Evolutionary conservation across 2,329 filamentous ascomycete genomes (phyloP).

Genomic region (Fusarium circinatum): DNA sequence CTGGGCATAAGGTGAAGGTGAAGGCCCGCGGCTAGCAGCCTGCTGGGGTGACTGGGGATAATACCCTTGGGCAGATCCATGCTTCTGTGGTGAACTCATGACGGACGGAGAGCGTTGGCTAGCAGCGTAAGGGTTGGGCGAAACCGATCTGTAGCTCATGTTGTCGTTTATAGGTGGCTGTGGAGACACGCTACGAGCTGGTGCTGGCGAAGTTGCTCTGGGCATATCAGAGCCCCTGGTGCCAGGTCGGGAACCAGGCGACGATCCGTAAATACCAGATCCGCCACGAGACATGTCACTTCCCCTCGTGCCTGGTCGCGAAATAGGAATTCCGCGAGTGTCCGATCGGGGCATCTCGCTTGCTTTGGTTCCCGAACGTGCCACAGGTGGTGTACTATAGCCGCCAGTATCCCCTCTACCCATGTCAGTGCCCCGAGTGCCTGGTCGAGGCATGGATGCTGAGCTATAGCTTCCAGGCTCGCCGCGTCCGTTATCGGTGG

Average conservation of each 20-base stretch:
- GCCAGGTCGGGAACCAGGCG: constrained; percentile 63
- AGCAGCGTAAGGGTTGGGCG: constrained; percentile 71
- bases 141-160: constrained; percentile 60
- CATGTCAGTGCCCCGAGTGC: constrained; percentile 39
- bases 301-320: constrained; percentile 54
- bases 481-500: constrained; percentile 22
- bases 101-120: constrained; percentile 52
- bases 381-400: constrained; percentile 37
- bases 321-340: constrained; percentile 50
- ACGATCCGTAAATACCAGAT: constrained; percentile 45
- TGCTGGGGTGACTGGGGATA: constrained; percentile 64
- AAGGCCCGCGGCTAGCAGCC: constrained; percentile 56
- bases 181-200: constrained; percentile 71
- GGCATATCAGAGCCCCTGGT: constrained; percentile 70
- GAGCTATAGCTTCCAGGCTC: constrained; percentile 46
- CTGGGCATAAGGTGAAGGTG: constrained; percentile 60
- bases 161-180: constrained; percentile 63
- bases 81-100: constrained; percentile 54
- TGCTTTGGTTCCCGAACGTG: constrained; percentile 38
- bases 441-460: constrained; percentile 38
- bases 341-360: constrained; percentile 38
- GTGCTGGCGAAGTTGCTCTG: constrained; percentile 73
- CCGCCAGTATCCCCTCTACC: constrained; percentile 43
- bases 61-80: constrained; percentile 61
- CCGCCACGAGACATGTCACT: constrained; percentile 45